Evolutionary conservation across 2,329 filamentous ascomycete species (phyloP).

Genomic region (Exophiala oligosperma): DNA sequence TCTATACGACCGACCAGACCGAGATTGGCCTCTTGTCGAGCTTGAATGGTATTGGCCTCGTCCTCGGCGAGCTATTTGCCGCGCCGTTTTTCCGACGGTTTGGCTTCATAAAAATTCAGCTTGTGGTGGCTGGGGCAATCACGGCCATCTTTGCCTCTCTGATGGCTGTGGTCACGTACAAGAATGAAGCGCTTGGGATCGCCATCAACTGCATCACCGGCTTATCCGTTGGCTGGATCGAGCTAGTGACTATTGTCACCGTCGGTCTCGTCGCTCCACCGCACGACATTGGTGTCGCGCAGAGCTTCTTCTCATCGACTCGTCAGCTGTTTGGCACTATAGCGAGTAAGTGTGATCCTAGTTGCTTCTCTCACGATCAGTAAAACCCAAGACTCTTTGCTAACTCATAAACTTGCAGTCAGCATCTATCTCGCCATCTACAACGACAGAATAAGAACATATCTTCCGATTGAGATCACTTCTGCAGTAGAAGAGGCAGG

Average conservation of each 20-base stretch:
- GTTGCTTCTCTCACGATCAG: no score
- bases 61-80: conserved; percentile 25
- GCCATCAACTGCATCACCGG: conserved; percentile 30
- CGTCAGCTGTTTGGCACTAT: conserved; percentile 28
- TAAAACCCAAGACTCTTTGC: no score
- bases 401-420: conserved; percentile 7
- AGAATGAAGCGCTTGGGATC: conserved; percentile 24
- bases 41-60: conserved; percentile 10
- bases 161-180: conserved; percentile 25
- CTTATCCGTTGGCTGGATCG: conserved; percentile 29
- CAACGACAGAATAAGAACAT: conserved; percentile 15
- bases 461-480: conserved; percentile 10
- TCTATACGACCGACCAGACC: conserved; percentile 42
- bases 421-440: conserved; percentile 31
- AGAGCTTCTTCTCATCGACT: conserved; percentile 29
- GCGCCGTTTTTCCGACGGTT: conserved; percentile 32
- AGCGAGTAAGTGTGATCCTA: conserved; percentile 7
- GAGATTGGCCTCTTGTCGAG: conserved; percentile 45
- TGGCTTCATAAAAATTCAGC: conserved; percentile 25
- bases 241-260: conserved; percentile 30
- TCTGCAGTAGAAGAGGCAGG: conserved; percentile 41
- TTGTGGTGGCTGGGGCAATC: conserved; percentile 17
- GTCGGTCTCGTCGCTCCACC: conserved; percentile 28
- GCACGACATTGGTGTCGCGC: conserved; percentile 31
- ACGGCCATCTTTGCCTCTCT: conserved; percentile 28